Evolutionary conservation across 306 rosid species (phyloP), one percentile per base, ranked within the genome.

Genomic region (Oxytropis ochrocephala): DNA sequence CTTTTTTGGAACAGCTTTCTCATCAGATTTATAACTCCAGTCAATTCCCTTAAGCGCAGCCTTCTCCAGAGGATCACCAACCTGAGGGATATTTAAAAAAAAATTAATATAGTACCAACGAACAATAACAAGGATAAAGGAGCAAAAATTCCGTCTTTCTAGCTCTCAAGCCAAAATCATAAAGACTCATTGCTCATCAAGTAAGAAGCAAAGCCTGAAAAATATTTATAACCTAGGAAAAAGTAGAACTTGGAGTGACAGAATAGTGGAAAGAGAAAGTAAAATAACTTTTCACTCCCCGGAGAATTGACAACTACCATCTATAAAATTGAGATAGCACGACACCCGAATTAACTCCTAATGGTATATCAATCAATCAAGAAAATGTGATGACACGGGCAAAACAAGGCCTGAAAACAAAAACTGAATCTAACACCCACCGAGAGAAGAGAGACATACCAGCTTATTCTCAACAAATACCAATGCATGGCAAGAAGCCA

Each of bases 1-100:
- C 99, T 70, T 95, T 84, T 88, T 95, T 13, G 99, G 96, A 79
- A 87, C 60, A 72, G 96, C 99, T 78, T 95, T 95, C 64, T 95
- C 99, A 67, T 95, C 99, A 75, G 97, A 91, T 83, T 89, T 95
- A 69, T 91, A 95, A 53, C 82, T 65, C 99, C 99, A 95, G 76
- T 95, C 96, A 3, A 95, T 88, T 70, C 99, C 99, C 82, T 87
- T 95, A 6, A 95, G 95, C 7, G 99, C 91, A 52, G 99, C 99
- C 86, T 95, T 95, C 75, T 95, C 99, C 7, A 95, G 96, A 83
- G 99, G 99, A 95, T 95, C 99, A 7, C 99, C 99, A 74, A 95
- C 97, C 99, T 95, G 83, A 57, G 64, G 43, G 36, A 72, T 77
- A 74, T 64, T 63, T 69, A 62, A 53, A 52, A 78, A 59, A 70